Base-by-base conservation (phyloP, 108 stramenopile species). In the Nitzschia sp. region DNA sequence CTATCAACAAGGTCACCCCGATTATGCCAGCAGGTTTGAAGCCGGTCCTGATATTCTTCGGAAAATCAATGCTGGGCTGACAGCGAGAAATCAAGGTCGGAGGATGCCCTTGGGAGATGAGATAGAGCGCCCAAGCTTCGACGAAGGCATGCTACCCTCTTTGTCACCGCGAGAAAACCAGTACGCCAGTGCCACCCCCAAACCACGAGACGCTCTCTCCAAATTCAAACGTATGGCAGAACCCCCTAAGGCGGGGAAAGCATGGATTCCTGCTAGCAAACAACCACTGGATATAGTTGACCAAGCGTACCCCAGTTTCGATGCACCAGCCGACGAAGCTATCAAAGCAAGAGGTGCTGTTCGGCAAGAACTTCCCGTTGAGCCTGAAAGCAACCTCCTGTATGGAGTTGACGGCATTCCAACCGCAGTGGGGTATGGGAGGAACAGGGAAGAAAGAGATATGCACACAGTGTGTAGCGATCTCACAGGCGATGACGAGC, bases 81-180 rank as follows among this genome's bases (percentile, higher is more conserved):
- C 29, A n/a, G n/a, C n/a, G 1, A 5, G 29, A 34, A 34, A 5
- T 34, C 29, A 34, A 34, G 29, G 29, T 34, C 5, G 1, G 29
- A 34, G 5, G 29, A 34, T 34, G 29, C 29, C 1, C 29, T 34
- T 34, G 29, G 29, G 29, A 34, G 29, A 34, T 48, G 46, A 48
- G 46, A 17, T 48, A 19, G 61, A 62, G 43, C 41, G 40, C 22
- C 61, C 61, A n/a, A 62, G 61, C 61, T 62, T 62, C 24, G 61
- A 62, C 10, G 61, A 46, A 21, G 61, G 43, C 21, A 7, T 24
- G 8, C 11, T 44, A 2, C 53, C 53, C 53, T 24, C 21, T 12
- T 48, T 48, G 46, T 48, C 46, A 17, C 14, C 46, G 6, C 14
- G 46, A 15, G 46, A 17, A 17, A 17, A 6, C 3, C 14, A 17